phyloP scores from a whole-genome alignment of 306 rosid species.

The Lathyrus oleraceus region DNA sequence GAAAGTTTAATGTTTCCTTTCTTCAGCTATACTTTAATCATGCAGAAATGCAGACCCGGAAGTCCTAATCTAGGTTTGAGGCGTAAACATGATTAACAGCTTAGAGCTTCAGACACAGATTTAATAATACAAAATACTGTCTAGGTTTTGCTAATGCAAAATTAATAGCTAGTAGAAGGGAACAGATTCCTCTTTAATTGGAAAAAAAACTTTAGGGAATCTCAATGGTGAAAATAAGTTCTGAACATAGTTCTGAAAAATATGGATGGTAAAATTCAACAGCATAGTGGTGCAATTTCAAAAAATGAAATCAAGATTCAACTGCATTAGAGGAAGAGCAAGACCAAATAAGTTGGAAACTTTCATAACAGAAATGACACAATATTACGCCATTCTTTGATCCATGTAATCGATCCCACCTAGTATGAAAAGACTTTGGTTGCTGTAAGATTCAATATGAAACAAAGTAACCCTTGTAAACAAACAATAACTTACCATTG shows the following conservation, averaged over 20 bases:
- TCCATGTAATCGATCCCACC: neutral
- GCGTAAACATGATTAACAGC: neutral
- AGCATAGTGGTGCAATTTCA: neutral
- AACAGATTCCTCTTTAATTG: neutral
- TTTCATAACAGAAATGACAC: neutral
- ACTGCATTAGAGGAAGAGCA: neutral
- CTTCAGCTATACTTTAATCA: slow-evolving; percentile 11
- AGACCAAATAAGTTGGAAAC: neutral
- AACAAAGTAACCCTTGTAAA: neutral
- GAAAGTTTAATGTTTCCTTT: neutral
- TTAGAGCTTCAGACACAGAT: neutral
- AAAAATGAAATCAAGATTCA: neutral
- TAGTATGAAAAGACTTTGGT: neutral
- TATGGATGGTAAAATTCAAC: neutral
- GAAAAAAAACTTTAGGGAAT: neutral
- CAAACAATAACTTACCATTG: slow-evolving; percentile 4
- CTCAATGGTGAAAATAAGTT: neutral
- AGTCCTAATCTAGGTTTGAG: slow-evolving; percentile 17
- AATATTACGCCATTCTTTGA: neutral
- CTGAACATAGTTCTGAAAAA: neutral
- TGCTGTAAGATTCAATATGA: slow-evolving; percentile 14
- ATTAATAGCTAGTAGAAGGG: neutral
- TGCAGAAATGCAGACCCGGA: slow-evolving; percentile 3
- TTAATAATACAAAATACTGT: slow-evolving; percentile 8
- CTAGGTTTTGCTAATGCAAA: slow-evolving; percentile 19